Evolutionary conservation across 108 stramenopile species (phyloP).

Genomic region (Pseudonitzschia multistriata): DNA sequence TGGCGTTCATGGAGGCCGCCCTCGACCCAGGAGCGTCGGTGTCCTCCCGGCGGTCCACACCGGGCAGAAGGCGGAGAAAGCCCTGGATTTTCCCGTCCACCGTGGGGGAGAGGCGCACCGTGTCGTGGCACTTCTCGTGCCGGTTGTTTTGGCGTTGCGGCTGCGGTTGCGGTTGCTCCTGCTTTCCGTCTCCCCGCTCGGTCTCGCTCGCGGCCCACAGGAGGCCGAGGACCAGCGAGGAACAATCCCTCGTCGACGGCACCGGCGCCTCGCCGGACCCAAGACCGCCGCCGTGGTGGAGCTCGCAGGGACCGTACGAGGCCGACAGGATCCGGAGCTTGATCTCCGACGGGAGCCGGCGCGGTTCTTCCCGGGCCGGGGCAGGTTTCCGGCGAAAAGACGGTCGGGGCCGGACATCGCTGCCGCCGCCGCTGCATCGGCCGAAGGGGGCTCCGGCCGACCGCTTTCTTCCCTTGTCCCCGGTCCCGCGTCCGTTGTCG

Average conservation of each 20-base stretch:
- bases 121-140: slow-evolving; percentile 5
- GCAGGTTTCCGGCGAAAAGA: background rate
- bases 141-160: background rate
- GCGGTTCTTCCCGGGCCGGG: background rate
- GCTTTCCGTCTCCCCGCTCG: background rate
- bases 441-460: too few relatives aligned
- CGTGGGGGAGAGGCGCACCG: slow-evolving; percentile 1
- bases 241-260: slow-evolving; percentile 54
- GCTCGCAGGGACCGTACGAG: slow-evolving; percentile 52
- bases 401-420: background rate
- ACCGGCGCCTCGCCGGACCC: slow-evolving; percentile 21
- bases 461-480: too few relatives aligned
- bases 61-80: background rate
- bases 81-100: slow-evolving; percentile 8
- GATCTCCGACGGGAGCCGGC: slow-evolving; percentile 1
- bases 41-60: background rate
- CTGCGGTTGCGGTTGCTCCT: background rate
- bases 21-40: background rate
- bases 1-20: slow-evolving; percentile 46
- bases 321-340: slow-evolving; percentile 47
- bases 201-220: slow-evolving; percentile 4
- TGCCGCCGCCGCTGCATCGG: too few relatives aligned
- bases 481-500: too few relatives aligned
- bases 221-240: slow-evolving; percentile 40
- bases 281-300: slow-evolving; percentile 32